Evolutionary conservation across 2,329 filamentous ascomycete species (phyloP), one percentile per base, ranked within the genome.

Genomic region (Pseudogymnoascus sp.): DNA sequence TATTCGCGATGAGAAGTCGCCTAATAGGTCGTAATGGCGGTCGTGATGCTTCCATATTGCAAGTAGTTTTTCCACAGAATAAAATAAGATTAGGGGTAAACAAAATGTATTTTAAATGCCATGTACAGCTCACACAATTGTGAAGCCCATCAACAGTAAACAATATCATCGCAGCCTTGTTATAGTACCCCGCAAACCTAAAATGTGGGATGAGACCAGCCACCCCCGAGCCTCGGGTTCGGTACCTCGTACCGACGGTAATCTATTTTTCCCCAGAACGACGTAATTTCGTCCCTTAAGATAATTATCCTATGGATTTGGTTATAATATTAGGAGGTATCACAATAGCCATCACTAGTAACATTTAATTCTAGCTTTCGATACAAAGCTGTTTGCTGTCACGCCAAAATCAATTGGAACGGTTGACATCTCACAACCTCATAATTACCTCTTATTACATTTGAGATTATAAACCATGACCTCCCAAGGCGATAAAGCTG

Each of bases 1-100:
- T 80, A 68, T 85, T 85, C 14, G 81, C 79, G 60, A 85, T 72
- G 6, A 85, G 75, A 5, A 85, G 76, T 25, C 80, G 78, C 64
- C 77, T 78, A 62, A 85, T 81, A 0, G 75, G 74, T 31, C 72
- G 54, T 19, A 60, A 37, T 60, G 54, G 34, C 6, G 43, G 43
- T 48, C 43, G 19, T 48, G 43, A 7, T 23, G 43, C 43, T 23
- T 48, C 43, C 43, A 48, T 48, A 48, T 25, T 48, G 43, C 43
- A 48, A 14, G 43, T 14, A 23, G 43, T 48, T 48, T 23, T 48
- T 48, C 13, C 11, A 23, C 11, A 25, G 19, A 48, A 23, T 48
- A 25, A 48, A 48, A 23, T 48, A 25, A 25, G 11, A 13, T 25
- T 23, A 25, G 11, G 21, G 43, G 43, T 14, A 48, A 31, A 31